Conservation (phyloP, 257 asterid genomes). For the Jacaranda copaia region DNA sequence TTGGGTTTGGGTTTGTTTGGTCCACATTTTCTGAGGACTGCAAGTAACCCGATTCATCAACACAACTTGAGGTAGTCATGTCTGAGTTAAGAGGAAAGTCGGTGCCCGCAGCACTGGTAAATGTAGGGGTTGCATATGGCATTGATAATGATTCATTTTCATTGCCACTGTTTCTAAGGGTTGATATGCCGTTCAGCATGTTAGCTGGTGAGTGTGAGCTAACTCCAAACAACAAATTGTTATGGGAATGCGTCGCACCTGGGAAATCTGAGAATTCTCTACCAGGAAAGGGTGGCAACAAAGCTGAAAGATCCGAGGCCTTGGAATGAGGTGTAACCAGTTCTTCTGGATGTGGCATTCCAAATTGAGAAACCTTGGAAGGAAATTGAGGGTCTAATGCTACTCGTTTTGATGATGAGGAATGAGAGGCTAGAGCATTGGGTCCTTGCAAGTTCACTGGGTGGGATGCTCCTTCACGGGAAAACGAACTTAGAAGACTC, state of each 20-base stretch:
- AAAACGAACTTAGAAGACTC: constrained; percentile 66
- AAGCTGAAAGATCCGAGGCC: constrained; percentile 68
- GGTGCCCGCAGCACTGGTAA: constrained; percentile 56
- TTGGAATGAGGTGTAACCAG: constrained; percentile 59
- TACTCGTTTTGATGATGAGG: constrained; percentile 73
- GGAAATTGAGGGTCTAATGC: constrained; percentile 76
- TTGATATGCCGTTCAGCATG: constrained; percentile 56
- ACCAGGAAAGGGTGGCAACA: constrained; percentile 72
- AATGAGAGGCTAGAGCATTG: constrained; percentile 58
- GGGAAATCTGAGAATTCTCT: constrained; percentile 69
- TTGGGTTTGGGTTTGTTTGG: constrained; percentile 57
- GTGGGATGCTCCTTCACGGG: constrained; percentile 66
- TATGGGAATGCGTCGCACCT: constrained; percentile 58
- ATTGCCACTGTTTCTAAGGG: constrained; percentile 50
- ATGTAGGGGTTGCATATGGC: constrained; percentile 63
- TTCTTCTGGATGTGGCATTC: constrained; percentile 63
- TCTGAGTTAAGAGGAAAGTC: constrained; percentile 71
- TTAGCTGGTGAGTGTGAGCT: constrained; percentile 56
- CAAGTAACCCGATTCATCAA: constrained; percentile 88
- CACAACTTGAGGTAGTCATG: constrained; percentile 83
- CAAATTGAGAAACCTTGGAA: constrained; percentile 63
- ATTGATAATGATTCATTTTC: constrained; percentile 60
- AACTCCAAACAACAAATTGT: constrained; percentile 64
- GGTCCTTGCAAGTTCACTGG: constrained; percentile 54
- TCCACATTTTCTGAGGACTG: constrained; percentile 85